A percentile compares a stretch with the other conserved stretches of the same genome.
phyloP scores from a whole-genome alignment of 768 basidiomycete species.

The Mycena alexandri region DNA sequence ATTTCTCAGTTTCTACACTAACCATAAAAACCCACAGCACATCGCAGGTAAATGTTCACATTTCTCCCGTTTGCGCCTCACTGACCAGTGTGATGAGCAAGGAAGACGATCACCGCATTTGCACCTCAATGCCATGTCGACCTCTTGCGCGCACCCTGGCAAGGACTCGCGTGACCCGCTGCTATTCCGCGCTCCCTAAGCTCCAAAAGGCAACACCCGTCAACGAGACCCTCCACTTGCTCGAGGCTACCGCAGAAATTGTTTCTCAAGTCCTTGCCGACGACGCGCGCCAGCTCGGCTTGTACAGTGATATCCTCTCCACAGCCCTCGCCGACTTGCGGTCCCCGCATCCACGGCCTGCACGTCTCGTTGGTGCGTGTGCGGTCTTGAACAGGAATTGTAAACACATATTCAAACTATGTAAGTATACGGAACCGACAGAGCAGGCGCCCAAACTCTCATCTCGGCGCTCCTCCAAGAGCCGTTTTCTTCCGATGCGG shows the following conservation, averaged over 20 bases:
- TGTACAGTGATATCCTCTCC: slow-evolving; percentile 25
- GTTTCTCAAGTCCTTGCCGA: slow-evolving; percentile 23
- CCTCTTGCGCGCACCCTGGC: neutral
- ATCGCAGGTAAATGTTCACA: too few relatives aligned
- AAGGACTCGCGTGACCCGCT: slow-evolving; percentile 13
- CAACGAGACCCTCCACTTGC: slow-evolving; percentile 14
- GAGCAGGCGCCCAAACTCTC: slow-evolving; percentile 66
- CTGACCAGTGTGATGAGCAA: too few relatives aligned
- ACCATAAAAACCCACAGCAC: too few relatives aligned
- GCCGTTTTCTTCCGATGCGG: slow-evolving; percentile 70
- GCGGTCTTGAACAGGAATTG: neutral
- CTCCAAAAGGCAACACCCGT: slow-evolving; percentile 24
- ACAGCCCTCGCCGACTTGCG: slow-evolving; percentile 18
- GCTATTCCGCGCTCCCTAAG: slow-evolving; percentile 26
- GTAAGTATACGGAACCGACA: slow-evolving; percentile 72
- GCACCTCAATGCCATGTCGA: too few relatives aligned
- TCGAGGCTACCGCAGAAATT: slow-evolving; percentile 26
- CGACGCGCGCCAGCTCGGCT: slow-evolving; percentile 16
- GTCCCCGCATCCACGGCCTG: slow-evolving; percentile 16
- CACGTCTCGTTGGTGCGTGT: slow-evolving; percentile 35
- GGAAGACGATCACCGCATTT: too few relatives aligned
- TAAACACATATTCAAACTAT: neutral
- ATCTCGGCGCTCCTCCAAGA: slow-evolving; percentile 80
- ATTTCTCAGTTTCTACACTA: too few relatives aligned
- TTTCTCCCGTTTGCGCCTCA: too few relatives aligned